Percentiles rank a stretch among this genome's conserved stretches.
These are phyloP conservation scores for Perkinsus olseni DNA, from an alignment of 169 alveolate species.

Conservation along the genomic window DNA sequence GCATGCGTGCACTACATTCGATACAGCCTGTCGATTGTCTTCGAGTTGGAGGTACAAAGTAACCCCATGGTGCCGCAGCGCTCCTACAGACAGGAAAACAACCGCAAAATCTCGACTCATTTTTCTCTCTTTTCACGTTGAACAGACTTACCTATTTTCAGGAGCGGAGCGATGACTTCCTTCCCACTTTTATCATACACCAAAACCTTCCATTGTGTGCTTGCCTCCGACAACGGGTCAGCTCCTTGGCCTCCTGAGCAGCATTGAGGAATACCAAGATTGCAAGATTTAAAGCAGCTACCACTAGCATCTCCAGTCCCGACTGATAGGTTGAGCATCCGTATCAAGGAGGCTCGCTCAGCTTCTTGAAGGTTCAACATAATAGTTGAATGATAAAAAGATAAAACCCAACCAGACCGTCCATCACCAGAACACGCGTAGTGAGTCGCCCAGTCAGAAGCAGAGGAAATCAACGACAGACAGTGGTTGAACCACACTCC, in stretches of 20 bases:
- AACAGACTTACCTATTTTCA: conserved; percentile 34
- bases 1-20: not conserved
- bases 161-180: conserved; percentile 32
- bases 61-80: conserved; percentile 42
- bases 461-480: not conserved
- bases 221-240: not conserved
- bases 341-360: not conserved
- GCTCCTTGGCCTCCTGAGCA: not conserved
- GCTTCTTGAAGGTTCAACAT: not conserved
- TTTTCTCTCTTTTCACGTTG: too few relatives aligned
- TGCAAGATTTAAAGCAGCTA: too few relatives aligned
- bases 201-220: conserved; percentile 29
- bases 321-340: not conserved
- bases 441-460: too few relatives aligned
- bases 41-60: conserved; percentile 33
- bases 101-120: not conserved
- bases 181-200: conserved; percentile 37
- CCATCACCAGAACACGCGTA: too few relatives aligned
- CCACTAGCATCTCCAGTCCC: not conserved
- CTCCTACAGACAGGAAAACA: not conserved
- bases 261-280: too few relatives aligned
- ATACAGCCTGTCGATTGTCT: conserved; percentile 23
- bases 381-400: not conserved
- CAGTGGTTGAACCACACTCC: not conserved
- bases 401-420: not conserved